phyloP scores from a whole-genome alignment of 1,139 yeast species.

The Geotrichum fermentans region DNA sequence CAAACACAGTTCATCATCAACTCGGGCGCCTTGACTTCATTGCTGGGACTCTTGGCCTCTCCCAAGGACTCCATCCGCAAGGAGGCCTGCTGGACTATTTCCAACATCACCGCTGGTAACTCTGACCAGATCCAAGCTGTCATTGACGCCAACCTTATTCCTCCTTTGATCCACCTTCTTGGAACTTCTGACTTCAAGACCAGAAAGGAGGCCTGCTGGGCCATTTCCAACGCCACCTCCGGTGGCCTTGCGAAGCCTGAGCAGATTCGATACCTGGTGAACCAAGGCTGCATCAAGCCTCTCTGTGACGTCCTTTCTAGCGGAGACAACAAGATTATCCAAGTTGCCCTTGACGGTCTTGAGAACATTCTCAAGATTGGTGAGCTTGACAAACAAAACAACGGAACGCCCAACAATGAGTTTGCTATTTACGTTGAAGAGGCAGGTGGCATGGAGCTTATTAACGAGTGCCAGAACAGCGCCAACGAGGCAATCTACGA shows the following conservation, averaged over 20 bases:
- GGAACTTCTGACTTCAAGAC: conserved; percentile 88
- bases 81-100: conserved; percentile 98
- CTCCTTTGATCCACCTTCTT: conserved; percentile 82
- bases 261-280: conserved; percentile 84
- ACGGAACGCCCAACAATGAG: conserved; percentile 63
- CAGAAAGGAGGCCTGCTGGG: conserved; percentile 99
- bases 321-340: conserved; percentile 87
- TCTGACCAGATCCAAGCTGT: conserved; percentile 94
- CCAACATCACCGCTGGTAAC: conserved; percentile 96
- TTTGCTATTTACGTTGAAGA: conserved; percentile 91
- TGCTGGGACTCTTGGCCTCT: conserved; percentile 73
- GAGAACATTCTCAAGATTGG: conserved; percentile 93
- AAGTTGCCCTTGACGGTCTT: conserved; percentile 90
- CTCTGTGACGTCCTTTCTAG: conserved; percentile 84
- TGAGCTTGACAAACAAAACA: conserved; percentile 72
- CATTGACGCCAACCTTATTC: conserved; percentile 87
- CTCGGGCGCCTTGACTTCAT: conserved; percentile 84
- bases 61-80: conserved; percentile 89
- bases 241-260: conserved; percentile 93
- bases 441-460: conserved; percentile 98
- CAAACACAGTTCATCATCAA: conserved; percentile 95
- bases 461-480: conserved; percentile 86
- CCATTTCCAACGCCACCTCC: conserved; percentile 93
- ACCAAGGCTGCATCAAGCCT: conserved; percentile 96
- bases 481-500: conserved; percentile 88